Evolutionary conservation across 371 early-diverging fungal species (phyloP).

Genomic region (Sporodiniella umbellata): DNA sequence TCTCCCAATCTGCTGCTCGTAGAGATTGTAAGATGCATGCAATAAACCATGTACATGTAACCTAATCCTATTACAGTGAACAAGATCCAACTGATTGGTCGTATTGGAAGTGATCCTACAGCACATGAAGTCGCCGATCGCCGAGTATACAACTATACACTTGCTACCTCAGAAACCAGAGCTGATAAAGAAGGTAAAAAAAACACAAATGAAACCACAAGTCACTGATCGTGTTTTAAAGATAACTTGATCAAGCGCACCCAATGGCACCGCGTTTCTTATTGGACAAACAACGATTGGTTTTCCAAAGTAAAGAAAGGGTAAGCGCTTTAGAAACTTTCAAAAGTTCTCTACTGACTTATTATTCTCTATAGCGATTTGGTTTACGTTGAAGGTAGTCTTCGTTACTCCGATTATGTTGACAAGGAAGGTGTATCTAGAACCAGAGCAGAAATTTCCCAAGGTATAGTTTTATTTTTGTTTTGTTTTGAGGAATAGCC

Average conservation of each 20-base stretch:
- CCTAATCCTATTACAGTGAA: slow-evolving; percentile 28
- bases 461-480: slow-evolving; percentile 30
- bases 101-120: slow-evolving; percentile 52
- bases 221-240: slow-evolving; percentile 10
- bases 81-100: slow-evolving; percentile 56
- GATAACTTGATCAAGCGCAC: slow-evolving; percentile 57
- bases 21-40: slow-evolving; percentile 13
- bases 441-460: slow-evolving; percentile 55
- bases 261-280: slow-evolving; percentile 59
- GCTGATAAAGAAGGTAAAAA: slow-evolving; percentile 51
- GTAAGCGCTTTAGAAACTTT: too few species aligned
- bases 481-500: too few species aligned
- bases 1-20: slow-evolving; percentile 25
- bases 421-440: slow-evolving; percentile 59
- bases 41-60: not conserved
- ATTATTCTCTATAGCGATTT: too few species aligned
- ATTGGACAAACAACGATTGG: slow-evolving; percentile 46
- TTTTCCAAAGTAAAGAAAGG: slow-evolving; percentile 53
- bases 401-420: slow-evolving; percentile 57
- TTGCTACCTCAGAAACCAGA: slow-evolving; percentile 56
- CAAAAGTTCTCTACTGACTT: too few species aligned
- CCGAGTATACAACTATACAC: slow-evolving; percentile 52
- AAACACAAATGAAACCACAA: not conserved
- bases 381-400: slow-evolving; percentile 60
- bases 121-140: slow-evolving; percentile 30